phyloP scores from a whole-genome alignment of 1,284 basidiomycete genomes.

The Apiotrichum sp. region DNA sequence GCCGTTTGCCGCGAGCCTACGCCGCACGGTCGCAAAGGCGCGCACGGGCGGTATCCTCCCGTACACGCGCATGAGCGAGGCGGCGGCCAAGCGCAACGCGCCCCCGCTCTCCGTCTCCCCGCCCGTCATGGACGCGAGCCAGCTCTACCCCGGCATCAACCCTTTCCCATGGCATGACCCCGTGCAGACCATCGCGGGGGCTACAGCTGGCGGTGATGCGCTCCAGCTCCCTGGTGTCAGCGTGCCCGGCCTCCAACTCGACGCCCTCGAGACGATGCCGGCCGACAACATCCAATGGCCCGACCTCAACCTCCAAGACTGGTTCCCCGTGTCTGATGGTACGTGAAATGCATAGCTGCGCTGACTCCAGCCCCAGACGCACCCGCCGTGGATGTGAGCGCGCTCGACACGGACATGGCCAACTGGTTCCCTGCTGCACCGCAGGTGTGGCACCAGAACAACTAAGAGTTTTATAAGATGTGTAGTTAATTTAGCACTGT shows the following conservation, averaged over 20 bases:
- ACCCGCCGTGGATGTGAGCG: not conserved
- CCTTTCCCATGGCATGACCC: conserved; percentile 18
- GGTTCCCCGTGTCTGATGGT: conserved; percentile 10
- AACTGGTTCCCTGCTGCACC: not conserved
- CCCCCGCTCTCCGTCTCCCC: not conserved
- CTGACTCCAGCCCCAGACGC: not conserved
- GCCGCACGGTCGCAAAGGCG: not conserved
- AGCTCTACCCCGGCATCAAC: conserved; percentile 9
- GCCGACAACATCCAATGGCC: conserved; percentile 3
- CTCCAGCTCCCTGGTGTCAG: not conserved
- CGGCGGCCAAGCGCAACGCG: not conserved
- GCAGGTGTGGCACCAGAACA: no score
- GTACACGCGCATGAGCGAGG: conserved; percentile 4
- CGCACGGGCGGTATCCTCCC: conserved; percentile 6
- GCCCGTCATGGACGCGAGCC: not conserved
- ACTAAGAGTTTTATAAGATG: no score
- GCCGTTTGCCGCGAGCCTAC: conserved; percentile 6
- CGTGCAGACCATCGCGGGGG: conserved; percentile 10
- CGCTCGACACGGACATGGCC: not conserved
- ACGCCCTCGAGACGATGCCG: not conserved
- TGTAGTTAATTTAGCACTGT: no score
- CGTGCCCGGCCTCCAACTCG: not conserved
- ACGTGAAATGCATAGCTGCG: not conserved
- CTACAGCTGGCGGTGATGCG: no score
- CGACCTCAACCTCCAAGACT: conserved; percentile 12